Evolutionary conservation across 1,284 basidiomycete genomes (phyloP).

Genomic region (Trametes sp.): DNA sequence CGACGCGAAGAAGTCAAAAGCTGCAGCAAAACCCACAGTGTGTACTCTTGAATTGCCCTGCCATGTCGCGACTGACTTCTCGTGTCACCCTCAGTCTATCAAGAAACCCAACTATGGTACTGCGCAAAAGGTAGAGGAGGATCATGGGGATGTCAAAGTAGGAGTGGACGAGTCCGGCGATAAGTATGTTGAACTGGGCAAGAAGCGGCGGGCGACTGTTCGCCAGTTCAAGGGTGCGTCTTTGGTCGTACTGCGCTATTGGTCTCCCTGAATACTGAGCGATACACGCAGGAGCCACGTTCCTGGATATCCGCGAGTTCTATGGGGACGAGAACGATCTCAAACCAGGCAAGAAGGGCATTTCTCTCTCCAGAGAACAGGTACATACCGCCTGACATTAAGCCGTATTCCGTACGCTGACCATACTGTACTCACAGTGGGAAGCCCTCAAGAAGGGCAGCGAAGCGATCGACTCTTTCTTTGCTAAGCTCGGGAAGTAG

Average conservation of each 20-base stretch:
- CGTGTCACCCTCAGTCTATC: constrained; percentile 8
- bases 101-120: constrained; percentile 12
- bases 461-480: constrained; percentile 58
- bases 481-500: constrained; percentile 52
- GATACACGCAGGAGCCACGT: constrained; percentile 48
- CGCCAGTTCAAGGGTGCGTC: constrained; percentile 70
- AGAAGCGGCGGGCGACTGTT: constrained; percentile 75
- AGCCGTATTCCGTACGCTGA: background rate
- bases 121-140: constrained; percentile 6
- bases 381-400: constrained; percentile 47
- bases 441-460: constrained; percentile 55
- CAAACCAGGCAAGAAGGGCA: constrained; percentile 86
- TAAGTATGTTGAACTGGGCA: constrained; percentile 71
- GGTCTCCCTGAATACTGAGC: background rate
- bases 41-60: background rate
- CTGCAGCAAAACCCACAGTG: constrained; percentile 17
- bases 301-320: constrained; percentile 84
- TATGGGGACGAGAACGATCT: constrained; percentile 69
- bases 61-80: background rate
- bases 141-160: constrained; percentile 14
- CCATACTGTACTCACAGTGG: constrained; percentile 63
- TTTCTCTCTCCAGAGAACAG: constrained; percentile 75
- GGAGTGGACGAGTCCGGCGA: constrained; percentile 58
- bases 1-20: constrained; percentile 21
- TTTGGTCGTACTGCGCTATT: background rate